Percentiles rank a stretch among this genome's conserved stretches.
These are phyloP conservation scores for Pterocarpus macrocarpus DNA, from an alignment of 306 rosid genomes.

Conservation along the genomic window DNA sequence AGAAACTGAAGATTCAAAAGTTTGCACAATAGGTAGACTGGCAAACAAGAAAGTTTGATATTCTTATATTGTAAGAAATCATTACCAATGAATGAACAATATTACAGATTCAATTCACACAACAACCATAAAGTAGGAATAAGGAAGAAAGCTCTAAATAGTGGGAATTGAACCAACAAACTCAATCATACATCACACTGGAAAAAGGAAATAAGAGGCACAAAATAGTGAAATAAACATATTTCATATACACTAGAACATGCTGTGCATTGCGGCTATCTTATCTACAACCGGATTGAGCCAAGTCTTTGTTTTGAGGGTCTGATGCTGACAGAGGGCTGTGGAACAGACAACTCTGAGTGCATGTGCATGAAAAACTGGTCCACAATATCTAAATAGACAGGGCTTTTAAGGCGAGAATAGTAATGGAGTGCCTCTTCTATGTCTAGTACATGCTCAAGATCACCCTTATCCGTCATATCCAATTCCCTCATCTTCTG, in stretches of 20 bases:
- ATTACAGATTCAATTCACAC: conserved; percentile 32
- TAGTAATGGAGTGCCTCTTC: conserved; percentile 97
- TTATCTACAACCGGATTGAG: conserved; percentile 59
- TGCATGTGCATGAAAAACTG: conserved; percentile 80
- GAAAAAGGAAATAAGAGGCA: conserved; percentile 38
- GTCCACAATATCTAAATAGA: conserved; percentile 85
- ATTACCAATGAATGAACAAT: conserved; percentile 9
- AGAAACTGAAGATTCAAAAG: conserved; percentile 1
- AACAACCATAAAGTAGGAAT: not conserved
- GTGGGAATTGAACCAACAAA: conserved; percentile 44
- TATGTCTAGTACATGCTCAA: conserved; percentile 84
- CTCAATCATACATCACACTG: conserved; percentile 43
- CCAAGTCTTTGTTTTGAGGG: conserved; percentile 59
- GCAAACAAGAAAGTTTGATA: conserved; percentile 19
- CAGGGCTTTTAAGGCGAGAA: conserved; percentile 85
- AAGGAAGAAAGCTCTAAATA: conserved; percentile 22
- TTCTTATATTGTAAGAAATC: not conserved
- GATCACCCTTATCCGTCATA: conserved; percentile 74
- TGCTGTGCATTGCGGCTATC: conserved; percentile 48
- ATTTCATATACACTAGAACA: conserved; percentile 48
- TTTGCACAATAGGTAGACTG: not conserved
- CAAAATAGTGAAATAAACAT: conserved; percentile 36
- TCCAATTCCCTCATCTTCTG: conserved; percentile 86
- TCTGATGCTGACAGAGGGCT: conserved; percentile 52
- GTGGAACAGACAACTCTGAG: conserved; percentile 66